A percentile compares a stretch with the other conserved stretches of the same genome.
Evolutionary conservation across 2,329 filamentous ascomycete species (phyloP).

Genomic region (Phyllosticta ampelicida): DNA sequence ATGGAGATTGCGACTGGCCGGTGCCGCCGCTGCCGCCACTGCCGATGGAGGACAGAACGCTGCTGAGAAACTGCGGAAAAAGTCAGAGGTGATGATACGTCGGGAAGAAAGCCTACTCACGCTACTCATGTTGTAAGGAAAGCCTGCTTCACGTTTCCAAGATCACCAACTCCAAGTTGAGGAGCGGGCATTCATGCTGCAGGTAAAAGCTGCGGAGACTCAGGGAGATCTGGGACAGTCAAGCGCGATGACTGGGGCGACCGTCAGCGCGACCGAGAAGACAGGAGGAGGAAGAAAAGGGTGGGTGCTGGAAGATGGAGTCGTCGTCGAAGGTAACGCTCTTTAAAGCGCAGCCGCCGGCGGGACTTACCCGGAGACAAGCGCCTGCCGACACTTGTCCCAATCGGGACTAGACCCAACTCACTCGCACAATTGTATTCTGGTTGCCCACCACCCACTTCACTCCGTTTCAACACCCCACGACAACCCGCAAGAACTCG

Average conservation of each 20-base stretch:
- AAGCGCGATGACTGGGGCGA: background rate
- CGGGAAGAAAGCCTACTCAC: constrained; percentile 18
- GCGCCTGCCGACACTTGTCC: background rate
- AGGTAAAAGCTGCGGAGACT: background rate
- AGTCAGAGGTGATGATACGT: background rate
- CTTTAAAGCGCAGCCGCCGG: constrained; percentile 9
- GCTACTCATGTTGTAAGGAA: constrained; percentile 22
- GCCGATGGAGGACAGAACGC: constrained; percentile 27
- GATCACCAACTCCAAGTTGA: constrained; percentile 7
- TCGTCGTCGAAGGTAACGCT: constrained; percentile 8
- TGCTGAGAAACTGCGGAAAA: constrained; percentile 19
- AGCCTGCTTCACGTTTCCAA: constrained; percentile 6
- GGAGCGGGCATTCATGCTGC: constrained; percentile 9
- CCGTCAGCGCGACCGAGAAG: background rate
- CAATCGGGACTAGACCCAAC: background rate
- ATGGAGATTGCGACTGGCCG: constrained; percentile 16
- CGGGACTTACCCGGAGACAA: constrained; percentile 2
- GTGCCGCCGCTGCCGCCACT: constrained; percentile 16
- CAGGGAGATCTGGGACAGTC: background rate
- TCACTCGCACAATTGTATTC: constrained; percentile 9
- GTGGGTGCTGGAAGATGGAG: background rate
- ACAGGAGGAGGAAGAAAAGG: background rate
- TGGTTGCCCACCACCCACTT: background rate
- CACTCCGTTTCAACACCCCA: constrained; percentile 4
- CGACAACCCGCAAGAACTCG: constrained; percentile 54